These are phyloP conservation scores for Capsicum baccatum DNA, from an alignment of 257 asterid species.

Conservation along the genomic window DNA sequence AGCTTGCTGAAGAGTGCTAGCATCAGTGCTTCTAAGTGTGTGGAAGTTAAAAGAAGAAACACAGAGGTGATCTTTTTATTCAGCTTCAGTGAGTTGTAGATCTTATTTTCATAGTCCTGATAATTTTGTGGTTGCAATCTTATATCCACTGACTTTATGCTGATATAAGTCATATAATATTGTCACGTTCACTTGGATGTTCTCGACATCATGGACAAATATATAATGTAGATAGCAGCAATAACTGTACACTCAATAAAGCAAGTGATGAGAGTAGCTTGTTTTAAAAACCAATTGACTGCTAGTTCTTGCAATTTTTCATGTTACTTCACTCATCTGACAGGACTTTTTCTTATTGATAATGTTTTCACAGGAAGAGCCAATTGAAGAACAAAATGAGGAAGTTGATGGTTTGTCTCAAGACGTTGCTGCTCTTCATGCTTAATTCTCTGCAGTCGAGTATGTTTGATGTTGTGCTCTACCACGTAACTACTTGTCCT, in stretches of 20 bases:
- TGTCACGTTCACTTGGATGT: not conserved
- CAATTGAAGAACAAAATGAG: conserved; percentile 48
- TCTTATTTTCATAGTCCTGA: too few relatives aligned
- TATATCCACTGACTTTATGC: not conserved
- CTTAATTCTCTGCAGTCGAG: conserved; percentile 29
- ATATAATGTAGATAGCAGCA: not conserved
- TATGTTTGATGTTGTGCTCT: not conserved
- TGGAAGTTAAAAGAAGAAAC: conserved; percentile 58
- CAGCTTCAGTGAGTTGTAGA: not conserved
- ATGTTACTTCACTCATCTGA: not conserved
- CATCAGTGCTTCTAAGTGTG: conserved; percentile 89
- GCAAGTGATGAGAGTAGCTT: conserved; percentile 8
- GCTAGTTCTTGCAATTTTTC: not conserved
- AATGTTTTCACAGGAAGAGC: conserved; percentile 40
- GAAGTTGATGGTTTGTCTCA: conserved; percentile 45
- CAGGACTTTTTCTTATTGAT: not conserved
- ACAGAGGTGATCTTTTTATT: conserved; percentile 53
- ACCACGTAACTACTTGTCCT: conserved; percentile 2
- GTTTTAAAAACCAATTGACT: not conserved
- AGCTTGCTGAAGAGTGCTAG: conserved; percentile 96
- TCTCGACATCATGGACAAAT: not conserved
- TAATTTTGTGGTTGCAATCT: too few relatives aligned
- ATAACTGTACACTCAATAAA: not conserved
- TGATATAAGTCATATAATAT: not conserved
- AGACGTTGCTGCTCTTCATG: conserved; percentile 40